Evolutionary conservation across 2,329 filamentous ascomycete genomes (phyloP).

Genomic region (Emergomyces africanus): DNA sequence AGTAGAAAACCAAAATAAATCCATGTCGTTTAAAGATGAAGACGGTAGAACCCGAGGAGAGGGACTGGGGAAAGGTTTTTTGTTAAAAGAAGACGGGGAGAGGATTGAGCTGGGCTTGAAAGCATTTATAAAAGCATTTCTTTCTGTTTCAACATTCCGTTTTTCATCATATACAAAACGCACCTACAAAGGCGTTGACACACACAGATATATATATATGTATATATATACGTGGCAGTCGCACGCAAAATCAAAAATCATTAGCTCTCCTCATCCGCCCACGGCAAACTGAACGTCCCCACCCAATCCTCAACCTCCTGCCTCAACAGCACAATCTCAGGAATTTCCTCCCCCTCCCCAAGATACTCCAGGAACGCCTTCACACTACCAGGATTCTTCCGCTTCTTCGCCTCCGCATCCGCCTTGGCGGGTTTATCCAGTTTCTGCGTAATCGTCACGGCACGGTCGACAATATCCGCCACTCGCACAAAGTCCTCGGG

Average conservation of each 20-base stretch:
- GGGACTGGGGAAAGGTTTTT: background rate
- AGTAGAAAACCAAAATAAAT: background rate
- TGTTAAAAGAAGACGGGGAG: too few relatives aligned
- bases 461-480: constrained; percentile 72
- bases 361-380: constrained; percentile 97
- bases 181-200: background rate
- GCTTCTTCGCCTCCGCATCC: constrained; percentile 68
- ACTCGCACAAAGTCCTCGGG: constrained; percentile 80
- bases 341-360: constrained; percentile 61
- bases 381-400: constrained; percentile 94
- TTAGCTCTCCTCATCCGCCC: constrained; percentile 46
- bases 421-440: constrained; percentile 55
- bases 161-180: background rate
- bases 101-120: background rate
- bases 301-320: constrained; percentile 89
- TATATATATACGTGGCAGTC: background rate
- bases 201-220: background rate
- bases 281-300: constrained; percentile 77
- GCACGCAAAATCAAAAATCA: background rate
- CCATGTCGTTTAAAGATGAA: background rate
- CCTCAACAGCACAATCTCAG: constrained; percentile 72
- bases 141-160: background rate
- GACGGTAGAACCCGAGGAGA: background rate
- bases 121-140: background rate
- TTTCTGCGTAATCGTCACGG: constrained; percentile 64